Base-by-base conservation (phyloP, 2,329 filamentous ascomycete species). In the Talaromyces albobiverticillius region DNA sequence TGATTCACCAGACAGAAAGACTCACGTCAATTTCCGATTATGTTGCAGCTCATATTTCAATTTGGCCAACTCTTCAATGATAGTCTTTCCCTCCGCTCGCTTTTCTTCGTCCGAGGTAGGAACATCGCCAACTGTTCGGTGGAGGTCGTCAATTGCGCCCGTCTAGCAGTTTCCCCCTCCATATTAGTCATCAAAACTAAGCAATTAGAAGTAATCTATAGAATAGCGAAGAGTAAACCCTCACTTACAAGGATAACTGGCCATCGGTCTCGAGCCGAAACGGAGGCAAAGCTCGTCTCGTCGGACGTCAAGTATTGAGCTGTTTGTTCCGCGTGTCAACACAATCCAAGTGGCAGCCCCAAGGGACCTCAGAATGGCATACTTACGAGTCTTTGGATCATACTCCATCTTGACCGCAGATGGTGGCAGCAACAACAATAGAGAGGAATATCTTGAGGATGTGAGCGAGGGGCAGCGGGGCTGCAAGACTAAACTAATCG, bases 21-120 rank as follows among this genome's bases (percentile, higher is more conserved):
- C 82, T 59, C 79, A 93, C 89, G 82, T 86, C 62, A 97, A 73
- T 59, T 83, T 77, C 41, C 91, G 84, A 71, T 96, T 86, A 68
- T 99, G 94, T 69, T 96, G 89, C 42, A 97, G 76, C 74, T 97
- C 93, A 74, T 97, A 96, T 75, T 99, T 99, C 64, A 99, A 80
- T 60, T 80, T 82, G 4, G 87, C 87, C 11, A 99, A 79, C 61
- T 88, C 82, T 67, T 88, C 84, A 40, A 95, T 82, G 57, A 99
- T 91, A 63, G 77, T 79, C 78, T 96, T 96, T 64, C 94, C 94
- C 71, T 97, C 94, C 22, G 82, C 82, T 31, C 79, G 73, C 67
- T 87, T 88, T 56, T 83, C 73, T 8, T 69, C 64, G 9, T 84
- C 72, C 11, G 71, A 64, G 7, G 84, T 72, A 49, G 90, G 83